Evolutionary conservation across 1,284 basidiomycete species (phyloP).

Genomic region (Mycena sp.): DNA sequence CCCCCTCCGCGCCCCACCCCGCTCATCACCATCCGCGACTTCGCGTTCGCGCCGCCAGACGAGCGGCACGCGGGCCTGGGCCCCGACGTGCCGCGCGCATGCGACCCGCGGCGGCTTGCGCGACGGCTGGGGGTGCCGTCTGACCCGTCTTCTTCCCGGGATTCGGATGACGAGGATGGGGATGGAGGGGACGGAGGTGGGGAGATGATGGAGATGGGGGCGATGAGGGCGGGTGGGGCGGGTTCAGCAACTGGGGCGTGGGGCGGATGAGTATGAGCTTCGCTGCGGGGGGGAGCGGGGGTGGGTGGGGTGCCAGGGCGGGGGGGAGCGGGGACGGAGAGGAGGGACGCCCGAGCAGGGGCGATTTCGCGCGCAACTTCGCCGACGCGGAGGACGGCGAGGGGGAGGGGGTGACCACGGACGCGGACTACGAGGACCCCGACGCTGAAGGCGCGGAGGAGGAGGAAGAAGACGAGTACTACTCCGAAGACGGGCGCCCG

Average conservation of each 20-base stretch:
- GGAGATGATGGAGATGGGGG: constrained; percentile 34
- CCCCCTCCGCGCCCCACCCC: constrained; percentile 28
- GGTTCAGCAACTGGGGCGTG: constrained; percentile 33
- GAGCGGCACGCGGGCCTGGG: constrained; percentile 65
- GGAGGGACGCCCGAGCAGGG: constrained; percentile 36
- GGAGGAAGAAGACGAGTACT: constrained; percentile 21
- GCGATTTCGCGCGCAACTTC: constrained; percentile 49
- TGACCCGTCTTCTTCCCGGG: constrained; percentile 32
- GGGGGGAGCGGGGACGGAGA: neutral
- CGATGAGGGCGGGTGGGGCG: constrained; percentile 36
- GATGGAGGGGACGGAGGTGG: constrained; percentile 41
- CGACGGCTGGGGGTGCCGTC: constrained; percentile 43
- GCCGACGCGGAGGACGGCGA: constrained; percentile 43
- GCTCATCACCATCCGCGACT: constrained; percentile 68
- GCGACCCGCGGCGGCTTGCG: constrained; percentile 51
- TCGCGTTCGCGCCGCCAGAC: constrained; percentile 62
- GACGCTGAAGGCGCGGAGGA: constrained; percentile 41
- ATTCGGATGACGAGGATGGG: constrained; percentile 37
- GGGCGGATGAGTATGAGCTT: constrained; percentile 24
- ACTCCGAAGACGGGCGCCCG: too few relatives aligned
- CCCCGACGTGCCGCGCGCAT: constrained; percentile 60
- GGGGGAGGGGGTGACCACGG: constrained; percentile 33
- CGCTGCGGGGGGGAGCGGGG: constrained; percentile 3
- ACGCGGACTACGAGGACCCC: constrained; percentile 40
- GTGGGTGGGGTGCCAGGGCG: constrained; percentile 16